phyloP scores from a whole-genome alignment of 805 yeast genomes.

The Cephaloascus fragrans region DNA sequence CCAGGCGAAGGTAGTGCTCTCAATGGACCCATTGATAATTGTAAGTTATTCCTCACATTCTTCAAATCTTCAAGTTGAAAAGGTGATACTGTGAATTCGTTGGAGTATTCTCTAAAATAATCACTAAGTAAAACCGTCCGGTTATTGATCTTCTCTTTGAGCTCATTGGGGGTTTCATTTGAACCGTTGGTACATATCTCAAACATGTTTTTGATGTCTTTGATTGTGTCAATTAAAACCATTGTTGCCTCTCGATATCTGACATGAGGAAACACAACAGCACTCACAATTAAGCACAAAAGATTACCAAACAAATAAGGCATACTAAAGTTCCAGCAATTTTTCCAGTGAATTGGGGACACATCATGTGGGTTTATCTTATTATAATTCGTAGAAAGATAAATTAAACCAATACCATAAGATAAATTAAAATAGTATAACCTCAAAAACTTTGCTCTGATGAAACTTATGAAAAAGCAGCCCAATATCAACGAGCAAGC shows the following conservation, averaged over 20 bases:
- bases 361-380: constrained; percentile 7
- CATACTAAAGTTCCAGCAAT: constrained; percentile 30
- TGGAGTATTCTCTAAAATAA: constrained; percentile 30
- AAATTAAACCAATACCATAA: constrained; percentile 25
- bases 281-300: constrained; percentile 22
- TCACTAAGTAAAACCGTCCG: constrained; percentile 24
- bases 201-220: constrained; percentile 4
- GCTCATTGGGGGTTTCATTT: constrained; percentile 6
- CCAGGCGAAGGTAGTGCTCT: constrained; percentile 23
- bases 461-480: constrained; percentile 26
- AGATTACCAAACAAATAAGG: constrained; percentile 35
- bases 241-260: constrained; percentile 23
- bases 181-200: constrained; percentile 6
- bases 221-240: constrained; percentile 12
- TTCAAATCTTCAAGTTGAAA: constrained; percentile 20
- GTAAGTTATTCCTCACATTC: constrained; percentile 29
- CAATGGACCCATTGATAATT: constrained; percentile 26
- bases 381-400: constrained; percentile 16
- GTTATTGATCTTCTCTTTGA: constrained; percentile 19
- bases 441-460: constrained; percentile 28
- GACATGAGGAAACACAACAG: constrained; percentile 25
- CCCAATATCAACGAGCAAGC: constrained; percentile 31
- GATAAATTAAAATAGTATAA: constrained; percentile 24
- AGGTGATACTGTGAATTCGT: constrained; percentile 25
- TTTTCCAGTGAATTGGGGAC: constrained; percentile 14